Conservation (phyloP, 2,329 filamentous ascomycete species). For the Plenodomus lindquistii region DNA sequence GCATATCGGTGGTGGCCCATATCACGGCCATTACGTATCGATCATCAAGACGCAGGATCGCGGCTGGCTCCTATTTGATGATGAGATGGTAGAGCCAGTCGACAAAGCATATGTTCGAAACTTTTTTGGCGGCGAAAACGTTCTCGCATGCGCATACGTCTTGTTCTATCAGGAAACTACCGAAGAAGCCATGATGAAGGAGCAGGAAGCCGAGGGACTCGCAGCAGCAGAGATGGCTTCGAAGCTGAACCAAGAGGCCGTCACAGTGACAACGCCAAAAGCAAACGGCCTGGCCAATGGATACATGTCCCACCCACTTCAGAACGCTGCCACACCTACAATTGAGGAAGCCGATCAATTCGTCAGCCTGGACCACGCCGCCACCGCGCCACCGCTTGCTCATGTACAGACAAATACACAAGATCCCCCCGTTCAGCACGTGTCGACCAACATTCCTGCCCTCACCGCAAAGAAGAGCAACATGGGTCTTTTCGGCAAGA, state of each 20-base stretch:
- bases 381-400: conserved; percentile 60
- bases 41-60: conserved; percentile 97
- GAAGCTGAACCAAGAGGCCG: conserved; percentile 60
- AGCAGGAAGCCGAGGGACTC: conserved; percentile 79
- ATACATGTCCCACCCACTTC: conserved; percentile 33
- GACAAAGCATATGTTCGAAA: conserved; percentile 95
- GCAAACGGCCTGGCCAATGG: conserved; percentile 48
- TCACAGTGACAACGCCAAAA: conserved; percentile 57
- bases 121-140: conserved; percentile 87
- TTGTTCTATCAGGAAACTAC: conserved; percentile 96
- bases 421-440: conserved; percentile 38
- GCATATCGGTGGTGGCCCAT: conserved; percentile 94
- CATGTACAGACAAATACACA: conserved; percentile 37
- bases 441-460: conserved; percentile 42
- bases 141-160: conserved; percentile 92
- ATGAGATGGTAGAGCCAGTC: conserved; percentile 97
- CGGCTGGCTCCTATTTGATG: conserved; percentile 95
- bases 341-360: conserved; percentile 55
- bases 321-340: conserved; percentile 45
- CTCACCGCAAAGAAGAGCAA: conserved; percentile 37
- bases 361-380: conserved; percentile 66
- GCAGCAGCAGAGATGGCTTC: conserved; percentile 42
- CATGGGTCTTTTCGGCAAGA: conserved; percentile 50
- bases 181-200: conserved; percentile 68
- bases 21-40: conserved; percentile 96